Conservation (phyloP, 306 rosid species). For the Astragalus membranaceus region DNA sequence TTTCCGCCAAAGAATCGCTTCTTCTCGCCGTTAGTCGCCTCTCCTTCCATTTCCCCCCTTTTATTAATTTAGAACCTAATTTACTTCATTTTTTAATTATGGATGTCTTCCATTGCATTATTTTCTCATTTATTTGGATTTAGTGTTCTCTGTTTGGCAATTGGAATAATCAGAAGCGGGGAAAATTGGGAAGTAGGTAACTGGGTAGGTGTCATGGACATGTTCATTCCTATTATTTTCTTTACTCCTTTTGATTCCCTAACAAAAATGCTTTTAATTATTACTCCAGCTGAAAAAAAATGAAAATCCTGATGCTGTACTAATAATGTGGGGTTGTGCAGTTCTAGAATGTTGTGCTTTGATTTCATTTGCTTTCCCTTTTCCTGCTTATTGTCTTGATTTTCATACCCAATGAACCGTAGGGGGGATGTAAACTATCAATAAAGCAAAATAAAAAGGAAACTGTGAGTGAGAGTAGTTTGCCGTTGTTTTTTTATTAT, state of each 20-base stretch:
- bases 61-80: background rate
- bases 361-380: background rate
- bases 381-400: constrained; percentile 2
- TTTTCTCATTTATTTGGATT: background rate
- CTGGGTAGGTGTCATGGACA: background rate
- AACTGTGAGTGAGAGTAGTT: background rate
- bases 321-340: background rate
- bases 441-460: background rate
- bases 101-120: background rate
- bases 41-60: background rate
- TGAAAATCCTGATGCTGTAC: background rate
- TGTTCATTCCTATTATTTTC: background rate
- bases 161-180: background rate
- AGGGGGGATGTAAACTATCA: background rate
- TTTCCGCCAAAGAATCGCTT: constrained; percentile 94
- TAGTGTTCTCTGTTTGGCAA: background rate
- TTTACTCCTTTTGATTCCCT: background rate
- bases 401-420: background rate
- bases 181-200: background rate
- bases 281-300: background rate
- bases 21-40: constrained; percentile 79
- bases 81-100: background rate
- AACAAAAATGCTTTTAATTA: background rate
- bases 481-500: background rate
- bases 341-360: background rate